Base-by-base conservation (phyloP, 2,329 filamentous ascomycete genomes). In the Colletotrichum liriopes region DNA sequence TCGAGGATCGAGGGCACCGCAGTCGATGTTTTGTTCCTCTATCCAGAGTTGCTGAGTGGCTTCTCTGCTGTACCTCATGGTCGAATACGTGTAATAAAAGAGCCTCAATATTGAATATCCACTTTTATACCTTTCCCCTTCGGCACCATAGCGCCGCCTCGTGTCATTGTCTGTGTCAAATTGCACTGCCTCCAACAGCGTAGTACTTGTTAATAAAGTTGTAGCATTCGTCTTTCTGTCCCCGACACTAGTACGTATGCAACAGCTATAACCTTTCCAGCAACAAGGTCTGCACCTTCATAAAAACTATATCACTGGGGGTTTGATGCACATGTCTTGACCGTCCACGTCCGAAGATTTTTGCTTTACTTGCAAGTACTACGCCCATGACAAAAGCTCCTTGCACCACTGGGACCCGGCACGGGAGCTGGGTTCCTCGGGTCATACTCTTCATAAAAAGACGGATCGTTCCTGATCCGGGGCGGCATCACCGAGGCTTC, bases 361-460 rank as follows among this genome's bases (percentile, higher is more conserved):
- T 37, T 5, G 0, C 41, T 12, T 18, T 51, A 29, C 32, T 9
- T 52, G 2, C 18, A n/a, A 41, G 3, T 3, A 32, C 9, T 37
- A 14, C 39, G 18, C 45, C 29, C 45, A n/a, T 67, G 12, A 6
- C 41, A 12, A 12, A 18, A 35, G 37, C 39, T 16, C n/a, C 26
- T 47, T 23, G 20, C 37, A 43, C 6, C 26, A 39, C 35, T 26
- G 9, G n/a, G 35, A 26, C 14, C 23, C n/a, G 51, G 29, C 41
- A 68, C 14, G 2, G 43, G n/a, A 26, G 78, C 79, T 16, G 82
- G 82, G 74, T 81, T 81, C 55, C 81, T 81, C 32, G 84, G 84
- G 65, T 87, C 84, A 62, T 87, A 87, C 73, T 86, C 84, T 66
- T 85, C 83, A 63, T 82, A 75, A 68, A 69, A 32, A 5, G 29